Conservation (phyloP, 139 green algal species). For the Chlorella sp. region DNA sequence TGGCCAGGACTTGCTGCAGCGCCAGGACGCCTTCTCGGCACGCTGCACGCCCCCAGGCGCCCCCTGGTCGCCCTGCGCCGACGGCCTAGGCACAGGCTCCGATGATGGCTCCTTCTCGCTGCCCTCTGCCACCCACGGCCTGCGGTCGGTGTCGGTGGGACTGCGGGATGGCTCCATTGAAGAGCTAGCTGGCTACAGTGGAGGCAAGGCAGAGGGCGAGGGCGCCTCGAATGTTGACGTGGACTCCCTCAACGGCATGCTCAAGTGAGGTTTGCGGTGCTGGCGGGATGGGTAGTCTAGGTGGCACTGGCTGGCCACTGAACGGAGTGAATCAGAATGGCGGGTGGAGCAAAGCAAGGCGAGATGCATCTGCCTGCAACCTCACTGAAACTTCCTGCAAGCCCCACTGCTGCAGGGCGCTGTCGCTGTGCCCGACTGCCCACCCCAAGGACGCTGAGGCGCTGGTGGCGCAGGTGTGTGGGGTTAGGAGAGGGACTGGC, state of each 20-base stretch:
- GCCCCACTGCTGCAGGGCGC: neutral
- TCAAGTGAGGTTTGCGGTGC: constrained; percentile 3
- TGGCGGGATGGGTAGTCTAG: too few relatives aligned
- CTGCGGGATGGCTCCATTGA: constrained; percentile 18
- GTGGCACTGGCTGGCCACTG: too few relatives aligned
- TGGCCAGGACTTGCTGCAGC: neutral
- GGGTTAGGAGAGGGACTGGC: too few relatives aligned
- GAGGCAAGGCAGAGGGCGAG: neutral
- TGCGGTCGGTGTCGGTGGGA: neutral
- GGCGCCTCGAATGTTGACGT: neutral
- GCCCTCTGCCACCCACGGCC: neutral
- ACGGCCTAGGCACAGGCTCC: neutral
- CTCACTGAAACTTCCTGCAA: neutral
- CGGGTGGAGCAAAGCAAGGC: too few relatives aligned
- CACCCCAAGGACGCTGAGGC: constrained; percentile 37
- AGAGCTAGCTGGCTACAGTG: constrained; percentile 1
- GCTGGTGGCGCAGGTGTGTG: constrained; percentile 13
- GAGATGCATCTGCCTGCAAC: too few relatives aligned
- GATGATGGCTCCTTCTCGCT: constrained; percentile 16
- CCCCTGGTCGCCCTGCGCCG: neutral
- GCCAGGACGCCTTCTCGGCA: constrained; percentile 23
- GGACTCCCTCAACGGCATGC: constrained; percentile 57
- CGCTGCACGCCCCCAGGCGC: neutral
- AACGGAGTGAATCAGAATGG: too few relatives aligned
- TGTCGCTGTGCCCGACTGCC: constrained; percentile 16